These are phyloP conservation scores for Colletotrichum limetticola DNA, from an alignment of 2,329 filamentous ascomycete genomes.

Conservation along the genomic window DNA sequence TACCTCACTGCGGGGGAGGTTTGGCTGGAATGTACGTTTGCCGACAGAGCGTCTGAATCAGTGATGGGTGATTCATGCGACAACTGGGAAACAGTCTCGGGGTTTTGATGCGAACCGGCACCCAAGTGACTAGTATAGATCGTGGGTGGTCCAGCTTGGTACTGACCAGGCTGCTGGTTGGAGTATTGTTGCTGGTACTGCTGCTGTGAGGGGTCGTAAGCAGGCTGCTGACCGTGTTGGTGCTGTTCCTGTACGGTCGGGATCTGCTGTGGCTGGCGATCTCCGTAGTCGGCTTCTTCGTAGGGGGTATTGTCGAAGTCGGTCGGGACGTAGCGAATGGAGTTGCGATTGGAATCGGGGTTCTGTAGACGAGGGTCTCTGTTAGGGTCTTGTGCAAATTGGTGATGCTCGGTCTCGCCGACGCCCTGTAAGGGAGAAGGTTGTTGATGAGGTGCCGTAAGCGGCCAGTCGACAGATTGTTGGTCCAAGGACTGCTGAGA, in stretches of 20 bases:
- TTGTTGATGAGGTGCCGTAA: constrained; percentile 44
- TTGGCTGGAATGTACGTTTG: constrained; percentile 55
- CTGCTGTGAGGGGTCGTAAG: constrained; percentile 52
- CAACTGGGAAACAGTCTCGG: constrained; percentile 70
- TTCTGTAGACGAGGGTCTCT: constrained; percentile 52
- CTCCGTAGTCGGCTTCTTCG: constrained; percentile 56
- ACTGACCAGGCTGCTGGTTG: constrained; percentile 38
- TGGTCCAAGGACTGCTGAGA: constrained; percentile 52
- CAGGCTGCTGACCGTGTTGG: constrained; percentile 48
- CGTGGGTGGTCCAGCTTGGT: constrained; percentile 48
- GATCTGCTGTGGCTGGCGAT: constrained; percentile 46
- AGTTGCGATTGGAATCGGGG: constrained; percentile 51
- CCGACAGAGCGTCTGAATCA: constrained; percentile 58
- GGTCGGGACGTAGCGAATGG: constrained; percentile 60
- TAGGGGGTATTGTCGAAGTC: constrained; percentile 58
- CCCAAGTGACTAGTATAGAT: constrained; percentile 48
- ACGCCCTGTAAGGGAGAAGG: constrained; percentile 58
- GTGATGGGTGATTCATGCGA: constrained; percentile 69
- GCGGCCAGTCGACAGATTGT: constrained; percentile 46
- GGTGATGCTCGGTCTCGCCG: constrained; percentile 50
- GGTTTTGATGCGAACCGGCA: constrained; percentile 54
- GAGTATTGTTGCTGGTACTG: constrained; percentile 48
- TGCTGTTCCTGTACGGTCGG: constrained; percentile 48
- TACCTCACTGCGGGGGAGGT: constrained; percentile 55
- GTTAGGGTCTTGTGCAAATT: constrained; percentile 51